Base-by-base conservation (phyloP, 2,329 filamentous ascomycete genomes). In the Drechslerella dactyloides region DNA sequence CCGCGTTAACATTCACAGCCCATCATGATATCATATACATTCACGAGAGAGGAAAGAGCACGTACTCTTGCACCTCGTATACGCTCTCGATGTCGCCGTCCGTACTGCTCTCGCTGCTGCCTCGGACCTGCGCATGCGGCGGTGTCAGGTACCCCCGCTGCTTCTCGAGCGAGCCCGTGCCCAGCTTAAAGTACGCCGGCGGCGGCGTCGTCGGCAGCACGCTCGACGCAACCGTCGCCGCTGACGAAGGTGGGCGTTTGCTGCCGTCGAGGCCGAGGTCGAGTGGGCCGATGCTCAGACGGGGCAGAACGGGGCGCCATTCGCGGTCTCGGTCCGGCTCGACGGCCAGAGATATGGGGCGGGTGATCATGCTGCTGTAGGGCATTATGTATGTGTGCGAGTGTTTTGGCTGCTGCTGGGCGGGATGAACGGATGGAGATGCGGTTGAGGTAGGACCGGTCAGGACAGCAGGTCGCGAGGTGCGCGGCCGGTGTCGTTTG, bases 11-110 rank as follows among this genome's bases (percentile, higher is more conserved):
- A 42, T 17, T 42, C 11, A 42, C 15, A 4, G 4, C 13, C 2
- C 13, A 17, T 42, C 4, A 42, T 42, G 27, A 8, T 8, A 4
- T 3, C 27, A 42, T 42, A 42, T 15, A 42, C 15, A 15, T 15
- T 6, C 15, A 15, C 11, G 4, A 42, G 37, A 15, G 15, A 42
- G n/a, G 4, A 6, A 13, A 42, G 5, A 19, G 21, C 33, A 61
- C 64, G 33, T 59, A 69, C 65, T 69, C 44, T 27, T 56, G 33
- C 33, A 69, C 58, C 27, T 69, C 52, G 42, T 69, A 69, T 40
- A 69, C 58, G 46, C 65, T 69, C 42, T 69, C 65, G 30, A 69
- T 35, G 37, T 69, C 65, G 5, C 53, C 48, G 4, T 61, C 64
- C 19, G 37, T 21, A 17, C 37, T 42, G n/a, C 13, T 42, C 37